phyloP scores from a whole-genome alignment of 768 basidiomycete species.

The Auricularia heimuer region DNA sequence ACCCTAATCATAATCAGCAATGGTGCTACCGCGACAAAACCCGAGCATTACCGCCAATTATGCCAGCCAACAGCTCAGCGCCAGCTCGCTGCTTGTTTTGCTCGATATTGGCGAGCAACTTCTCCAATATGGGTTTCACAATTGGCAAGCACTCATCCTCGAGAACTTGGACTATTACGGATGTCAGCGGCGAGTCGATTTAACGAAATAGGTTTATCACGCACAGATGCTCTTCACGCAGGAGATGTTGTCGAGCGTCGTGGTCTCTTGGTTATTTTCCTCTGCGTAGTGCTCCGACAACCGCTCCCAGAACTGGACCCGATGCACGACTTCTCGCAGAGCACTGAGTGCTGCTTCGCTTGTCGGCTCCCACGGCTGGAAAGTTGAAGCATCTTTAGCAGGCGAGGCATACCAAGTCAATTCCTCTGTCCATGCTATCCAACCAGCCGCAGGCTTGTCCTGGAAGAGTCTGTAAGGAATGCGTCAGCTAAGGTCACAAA shows the following conservation, averaged over 20 bases:
- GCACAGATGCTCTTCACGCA: constrained; percentile 68
- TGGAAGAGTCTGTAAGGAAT: constrained; percentile 33
- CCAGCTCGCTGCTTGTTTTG: constrained; percentile 84
- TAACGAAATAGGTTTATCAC: constrained; percentile 13
- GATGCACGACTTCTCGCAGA: constrained; percentile 37
- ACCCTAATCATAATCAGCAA: constrained; percentile 34
- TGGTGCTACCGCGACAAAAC: neutral
- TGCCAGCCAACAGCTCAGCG: constrained; percentile 71
- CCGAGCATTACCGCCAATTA: constrained; percentile 43
- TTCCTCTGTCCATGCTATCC: constrained; percentile 51
- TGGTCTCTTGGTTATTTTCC: constrained; percentile 59
- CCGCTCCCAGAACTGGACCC: constrained; percentile 56
- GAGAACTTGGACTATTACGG: constrained; percentile 59
- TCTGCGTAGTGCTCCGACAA: constrained; percentile 62
- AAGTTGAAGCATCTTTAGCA: constrained; percentile 36
- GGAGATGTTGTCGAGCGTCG: constrained; percentile 61
- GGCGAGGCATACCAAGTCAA: constrained; percentile 40
- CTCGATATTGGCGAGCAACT: constrained; percentile 56
- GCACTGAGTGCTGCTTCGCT: constrained; percentile 42
- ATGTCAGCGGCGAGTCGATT: constrained; percentile 1
- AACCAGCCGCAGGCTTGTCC: constrained; percentile 53
- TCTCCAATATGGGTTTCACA: constrained; percentile 51
- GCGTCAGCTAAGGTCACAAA: constrained; percentile 2
- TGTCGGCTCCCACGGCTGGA: constrained; percentile 48
- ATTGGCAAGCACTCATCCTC: constrained; percentile 60